Conservation (phyloP, 106 monocot genomes). For the Ottelia alismoides region DNA sequence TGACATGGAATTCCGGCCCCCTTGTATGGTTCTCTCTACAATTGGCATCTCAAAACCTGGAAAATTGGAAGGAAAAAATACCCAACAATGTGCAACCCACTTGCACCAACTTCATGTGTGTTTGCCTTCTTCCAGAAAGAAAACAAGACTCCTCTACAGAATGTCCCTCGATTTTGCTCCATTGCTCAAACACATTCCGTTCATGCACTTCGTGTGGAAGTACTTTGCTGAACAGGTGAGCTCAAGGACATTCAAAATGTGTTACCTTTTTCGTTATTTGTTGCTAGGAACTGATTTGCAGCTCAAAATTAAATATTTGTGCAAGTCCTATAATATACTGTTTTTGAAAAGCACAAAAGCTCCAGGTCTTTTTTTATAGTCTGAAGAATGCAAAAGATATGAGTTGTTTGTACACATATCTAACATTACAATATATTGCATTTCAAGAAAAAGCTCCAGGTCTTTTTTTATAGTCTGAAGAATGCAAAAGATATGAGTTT, state of each 20-base stretch:
- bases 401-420: too few relatives aligned
- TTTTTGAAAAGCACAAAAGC: not conserved
- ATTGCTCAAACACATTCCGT: slow-evolving; percentile 63
- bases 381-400: too few relatives aligned
- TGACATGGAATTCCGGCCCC: slow-evolving; percentile 96
- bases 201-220: slow-evolving; percentile 83
- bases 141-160: slow-evolving; percentile 81
- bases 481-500: too few relatives aligned
- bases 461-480: too few relatives aligned
- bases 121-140: slow-evolving; percentile 81
- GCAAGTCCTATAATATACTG: not conserved
- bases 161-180: slow-evolving; percentile 99
- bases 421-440: too few relatives aligned
- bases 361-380: too few relatives aligned
- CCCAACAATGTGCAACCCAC: slow-evolving; percentile 76
- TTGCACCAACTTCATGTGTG: slow-evolving; percentile 95
- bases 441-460: too few relatives aligned
- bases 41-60: slow-evolving; percentile 98
- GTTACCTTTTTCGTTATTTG: too few relatives aligned
- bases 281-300: too few relatives aligned
- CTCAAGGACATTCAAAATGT: too few relatives aligned
- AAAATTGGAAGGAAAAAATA: slow-evolving; percentile 70
- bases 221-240: slow-evolving; percentile 95
- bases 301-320: too few relatives aligned
- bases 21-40: slow-evolving; percentile 90